phyloP scores from a whole-genome alignment of 2,329 filamentous ascomycete species.

The Aspergillus sp. region DNA sequence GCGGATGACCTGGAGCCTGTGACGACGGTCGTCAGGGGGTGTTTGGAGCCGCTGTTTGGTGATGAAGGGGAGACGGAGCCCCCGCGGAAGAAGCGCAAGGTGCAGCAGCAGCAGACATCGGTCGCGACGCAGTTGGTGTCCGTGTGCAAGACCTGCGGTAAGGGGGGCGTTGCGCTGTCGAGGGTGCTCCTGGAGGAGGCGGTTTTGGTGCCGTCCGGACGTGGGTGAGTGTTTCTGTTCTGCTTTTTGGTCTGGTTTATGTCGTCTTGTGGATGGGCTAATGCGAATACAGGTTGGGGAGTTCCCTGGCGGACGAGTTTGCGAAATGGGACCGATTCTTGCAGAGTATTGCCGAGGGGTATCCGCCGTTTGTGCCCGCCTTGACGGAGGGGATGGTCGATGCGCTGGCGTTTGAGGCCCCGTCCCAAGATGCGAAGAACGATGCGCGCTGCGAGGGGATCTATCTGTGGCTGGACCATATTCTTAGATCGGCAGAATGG shows the following conservation, averaged over 20 bases:
- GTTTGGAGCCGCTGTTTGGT: conserved; percentile 17
- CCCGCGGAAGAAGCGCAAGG: conserved; percentile 29
- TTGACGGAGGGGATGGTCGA: conserved; percentile 40
- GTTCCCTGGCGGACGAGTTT: conserved; percentile 26
- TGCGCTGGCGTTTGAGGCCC: conserved; percentile 27
- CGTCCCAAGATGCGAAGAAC: conserved; percentile 15
- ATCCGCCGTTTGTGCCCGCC: conserved; percentile 34
- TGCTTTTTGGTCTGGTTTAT: not conserved
- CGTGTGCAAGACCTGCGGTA: conserved; percentile 23
- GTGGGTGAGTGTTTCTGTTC: conserved; percentile 24
- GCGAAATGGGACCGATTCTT: conserved; percentile 37
- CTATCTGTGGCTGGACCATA: conserved; percentile 50
- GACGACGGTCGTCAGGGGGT: conserved; percentile 15
- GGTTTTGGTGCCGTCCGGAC: conserved; percentile 23
- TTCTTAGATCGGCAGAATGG: conserved; percentile 43
- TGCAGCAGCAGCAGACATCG: conserved; percentile 18
- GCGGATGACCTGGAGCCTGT: conserved; percentile 13
- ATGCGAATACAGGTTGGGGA: conserved; percentile 21
- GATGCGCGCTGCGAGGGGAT: conserved; percentile 42
- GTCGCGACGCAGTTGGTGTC: conserved; percentile 24
- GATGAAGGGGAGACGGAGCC: conserved; percentile 11
- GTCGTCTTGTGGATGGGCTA: not conserved
- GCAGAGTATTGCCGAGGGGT: conserved; percentile 32
- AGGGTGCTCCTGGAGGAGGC: conserved; percentile 25
- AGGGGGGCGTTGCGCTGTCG: conserved; percentile 20